A percentile compares a stretch with the other conserved stretches of the same genome.
phyloP scores from a whole-genome alignment of 768 basidiomycete species.

The Termitomyces sp. region DNA sequence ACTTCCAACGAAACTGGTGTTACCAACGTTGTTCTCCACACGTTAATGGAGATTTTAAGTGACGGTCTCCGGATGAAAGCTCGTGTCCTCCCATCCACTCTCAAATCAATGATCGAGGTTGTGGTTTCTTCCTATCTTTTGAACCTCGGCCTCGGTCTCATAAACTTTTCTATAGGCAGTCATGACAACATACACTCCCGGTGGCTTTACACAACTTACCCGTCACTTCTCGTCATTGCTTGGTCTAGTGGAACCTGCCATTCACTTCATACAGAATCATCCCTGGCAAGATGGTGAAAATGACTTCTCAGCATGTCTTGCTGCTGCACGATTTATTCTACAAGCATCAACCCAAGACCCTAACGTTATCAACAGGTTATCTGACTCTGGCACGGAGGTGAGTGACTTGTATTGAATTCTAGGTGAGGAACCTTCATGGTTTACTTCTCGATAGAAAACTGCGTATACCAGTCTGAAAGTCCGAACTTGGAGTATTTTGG shows the following conservation, averaged over 20 bases:
- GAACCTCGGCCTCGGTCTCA: neutral
- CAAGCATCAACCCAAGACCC: slow-evolving; percentile 41
- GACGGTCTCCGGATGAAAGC: slow-evolving; percentile 53
- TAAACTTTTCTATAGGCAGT: slow-evolving; percentile 15
- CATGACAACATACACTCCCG: slow-evolving; percentile 22
- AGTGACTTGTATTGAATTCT: slow-evolving; percentile 3
- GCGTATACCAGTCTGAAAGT: slow-evolving; percentile 32
- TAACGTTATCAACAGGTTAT: slow-evolving; percentile 32
- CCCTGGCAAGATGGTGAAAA: slow-evolving; percentile 42
- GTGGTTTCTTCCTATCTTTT: slow-evolving; percentile 1
- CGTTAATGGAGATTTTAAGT: slow-evolving; percentile 45
- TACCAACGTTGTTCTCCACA: slow-evolving; percentile 30
- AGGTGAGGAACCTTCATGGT: neutral
- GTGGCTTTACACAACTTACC: slow-evolving; percentile 22
- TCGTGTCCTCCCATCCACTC: slow-evolving; percentile 41
- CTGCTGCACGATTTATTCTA: slow-evolving; percentile 49
- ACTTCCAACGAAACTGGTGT: slow-evolving; percentile 18
- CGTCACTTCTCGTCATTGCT: slow-evolving; percentile 29
- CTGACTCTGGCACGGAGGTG: slow-evolving; percentile 32
- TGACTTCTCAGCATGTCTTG: slow-evolving; percentile 47
- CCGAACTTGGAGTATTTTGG: slow-evolving; percentile 63
- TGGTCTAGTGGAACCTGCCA: slow-evolving; percentile 43
- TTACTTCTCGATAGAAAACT: slow-evolving; percentile 24
- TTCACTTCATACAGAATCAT: slow-evolving; percentile 50
- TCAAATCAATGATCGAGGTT: slow-evolving; percentile 54